phyloP scores from a whole-genome alignment of 768 basidiomycete species.

The Amanita molliuscula region DNA sequence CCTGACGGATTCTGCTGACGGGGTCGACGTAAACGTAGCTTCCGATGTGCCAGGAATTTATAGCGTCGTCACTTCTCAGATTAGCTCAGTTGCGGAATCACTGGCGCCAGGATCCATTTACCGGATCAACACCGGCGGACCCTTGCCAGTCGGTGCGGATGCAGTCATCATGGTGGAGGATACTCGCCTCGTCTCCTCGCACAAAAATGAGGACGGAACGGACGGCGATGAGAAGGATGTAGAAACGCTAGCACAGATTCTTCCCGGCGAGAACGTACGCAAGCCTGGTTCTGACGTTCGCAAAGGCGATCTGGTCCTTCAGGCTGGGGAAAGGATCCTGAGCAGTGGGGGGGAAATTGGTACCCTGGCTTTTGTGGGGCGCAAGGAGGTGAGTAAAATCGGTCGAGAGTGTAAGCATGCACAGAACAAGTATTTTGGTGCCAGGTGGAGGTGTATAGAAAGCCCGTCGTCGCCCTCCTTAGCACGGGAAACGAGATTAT shows the following conservation, averaged over 20 bases:
- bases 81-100: constrained; percentile 31
- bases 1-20: background rate
- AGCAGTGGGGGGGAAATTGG: constrained; percentile 77
- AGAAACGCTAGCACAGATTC: constrained; percentile 52
- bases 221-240: constrained; percentile 52
- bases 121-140: constrained; percentile 82
- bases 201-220: constrained; percentile 22
- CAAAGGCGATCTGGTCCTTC: constrained; percentile 57
- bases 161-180: constrained; percentile 92
- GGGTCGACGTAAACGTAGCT: constrained; percentile 33
- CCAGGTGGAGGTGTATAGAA: constrained; percentile 60
- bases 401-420: background rate
- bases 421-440: background rate
- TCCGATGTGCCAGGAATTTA: constrained; percentile 56
- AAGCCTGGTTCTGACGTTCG: constrained; percentile 64
- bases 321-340: constrained; percentile 48
- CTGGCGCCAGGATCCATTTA: constrained; percentile 46
- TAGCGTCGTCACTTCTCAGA: constrained; percentile 51
- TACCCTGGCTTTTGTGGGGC: constrained; percentile 70
- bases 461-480: constrained; percentile 69
- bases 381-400: constrained; percentile 41
- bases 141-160: constrained; percentile 65
- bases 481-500: constrained; percentile 82
- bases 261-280: constrained; percentile 62
- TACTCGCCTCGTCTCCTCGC: constrained; percentile 58